phyloP scores from a whole-genome alignment of 805 yeast species.

The Monosporozyma unispora region DNA sequence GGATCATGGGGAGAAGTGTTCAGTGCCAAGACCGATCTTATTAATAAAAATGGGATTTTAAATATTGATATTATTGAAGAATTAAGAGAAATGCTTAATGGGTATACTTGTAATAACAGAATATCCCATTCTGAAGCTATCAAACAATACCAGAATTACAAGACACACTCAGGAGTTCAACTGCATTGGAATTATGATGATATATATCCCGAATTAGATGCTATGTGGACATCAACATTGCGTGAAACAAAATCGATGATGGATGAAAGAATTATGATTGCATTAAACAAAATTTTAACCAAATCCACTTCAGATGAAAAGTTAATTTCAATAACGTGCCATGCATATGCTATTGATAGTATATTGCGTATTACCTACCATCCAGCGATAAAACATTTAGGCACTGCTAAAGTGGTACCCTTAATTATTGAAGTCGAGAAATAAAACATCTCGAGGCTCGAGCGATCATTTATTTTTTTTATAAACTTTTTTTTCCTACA shows the following conservation, averaged over 20 bases:
- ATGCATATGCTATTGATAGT: conserved; percentile 51
- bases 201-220: conserved; percentile 44
- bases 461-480: neutral
- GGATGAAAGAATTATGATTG: conserved; percentile 33
- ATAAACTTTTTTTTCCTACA: neutral
- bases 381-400: conserved; percentile 41
- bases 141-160: conserved; percentile 14
- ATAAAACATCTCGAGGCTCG: neutral
- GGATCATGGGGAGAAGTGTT: conserved; percentile 46
- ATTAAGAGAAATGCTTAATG: conserved; percentile 53
- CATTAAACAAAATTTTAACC: conserved; percentile 37
- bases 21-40: conserved; percentile 20
- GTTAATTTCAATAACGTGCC: conserved; percentile 46
- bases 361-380: conserved; percentile 44
- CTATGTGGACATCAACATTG: conserved; percentile 34
- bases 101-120: conserved; percentile 52
- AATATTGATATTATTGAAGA: conserved; percentile 30
- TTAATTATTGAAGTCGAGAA: conserved; percentile 36
- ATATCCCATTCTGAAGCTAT: conserved; percentile 16
- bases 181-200: conserved; percentile 35
- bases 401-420: conserved; percentile 59
- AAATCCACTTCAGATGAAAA: conserved; percentile 18
- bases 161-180: conserved; percentile 26
- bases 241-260: conserved; percentile 45
- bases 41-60: conserved; percentile 14